Base-by-base conservation (phyloP, 2,329 filamentous ascomycete species). In the Clathrospora elynae region DNA sequence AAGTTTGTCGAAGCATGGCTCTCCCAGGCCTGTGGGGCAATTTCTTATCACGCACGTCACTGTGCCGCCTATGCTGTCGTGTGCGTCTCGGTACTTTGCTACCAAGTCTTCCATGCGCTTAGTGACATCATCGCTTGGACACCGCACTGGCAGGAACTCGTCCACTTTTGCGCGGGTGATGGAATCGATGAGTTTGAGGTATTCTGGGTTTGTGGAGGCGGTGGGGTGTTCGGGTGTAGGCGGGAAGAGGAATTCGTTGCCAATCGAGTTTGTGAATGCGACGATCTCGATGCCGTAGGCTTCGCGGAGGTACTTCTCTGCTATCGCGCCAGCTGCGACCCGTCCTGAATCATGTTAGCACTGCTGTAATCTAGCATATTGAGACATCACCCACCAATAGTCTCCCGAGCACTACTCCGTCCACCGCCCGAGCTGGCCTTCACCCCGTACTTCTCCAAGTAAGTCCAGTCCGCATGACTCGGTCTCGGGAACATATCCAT, bases 381-480 rank as follows among this genome's bases (percentile, higher is more conserved):
- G 11, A 32, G 9, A 18, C 10, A 44, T 19, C 25, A 42, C 62
- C 40, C 66, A 81, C 87, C 90, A 66, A 97, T 96, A 8, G 92
- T 97, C 79, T 97, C 92, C 54, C 92, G 80, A n/a, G 93, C 93
- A 68, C 86, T 91, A 68, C 87, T 91, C 51, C 93, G 82, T 39
- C 93, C 92, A 59, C 93, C 92, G 45, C 93, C 92, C 49, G 85
- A 90, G 68, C 84, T 88, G 24, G 93, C 90, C 77, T 95, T 95
- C 59, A 95, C 85, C 43, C 92, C 92, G 71, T 99, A 99, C 76
- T 97, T 97, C 72, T 96, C 88, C 49, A 96, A 79, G 75, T 97
- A 97, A 48, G 93, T 97, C 83, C 87, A 96, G 74, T 97, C 92
- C 47, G 93, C 92, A 73, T 97, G 93, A 68, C 85, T 90, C 23